Base-by-base conservation (phyloP, 164 flowering plant species). In the Dillenia turbinata region DNA sequence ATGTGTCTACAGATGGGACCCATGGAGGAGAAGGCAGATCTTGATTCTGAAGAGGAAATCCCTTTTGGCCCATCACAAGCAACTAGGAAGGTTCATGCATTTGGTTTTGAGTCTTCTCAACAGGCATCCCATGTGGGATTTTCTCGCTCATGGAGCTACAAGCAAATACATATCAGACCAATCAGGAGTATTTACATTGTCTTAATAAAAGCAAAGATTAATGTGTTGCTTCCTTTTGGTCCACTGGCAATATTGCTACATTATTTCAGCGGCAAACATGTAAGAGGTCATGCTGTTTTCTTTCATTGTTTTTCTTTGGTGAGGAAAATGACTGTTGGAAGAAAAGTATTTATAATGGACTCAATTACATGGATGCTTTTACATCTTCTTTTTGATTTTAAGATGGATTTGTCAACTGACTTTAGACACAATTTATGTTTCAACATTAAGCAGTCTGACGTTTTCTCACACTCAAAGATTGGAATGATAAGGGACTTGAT, bases 171-270 rank as follows among this genome's bases (percentile, higher is more conserved):
- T 12, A 68, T 59, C 69, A 71, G 76, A 44, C 68, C 72, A 15
- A 48, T 79, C 15, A 57, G 54, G 63, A 87, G 88, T 69, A 65
- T 83, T 47, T 76, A 81, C 67, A 60, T 73, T 61, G 86, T 90
- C 60, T 66, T 87, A 47, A 47, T 86, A 40, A 81, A 69, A 67
- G 86, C 88, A 5, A 90, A 85, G 79, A 85, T 90, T 50, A 87
- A 87, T 47, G 61, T 81, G 12, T 71, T 87, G 67, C 78, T 90
- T 46, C 91, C 96, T 56, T 87, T 87, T 70, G 96, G 93, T 54
- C 93, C 89, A 33, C 57, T 81, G 49, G 96, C 93, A 0, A 79
- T 89, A 19, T n/a, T 80, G 66, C 75, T 87, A 11, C 90, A 85
- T 58, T 80, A 87, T 52, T 44, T 78, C 14, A 81, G 82, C 11